These are phyloP conservation scores for Termitomyces heimii DNA, from an alignment of 768 basidiomycete genomes.

Conservation along the genomic window DNA sequence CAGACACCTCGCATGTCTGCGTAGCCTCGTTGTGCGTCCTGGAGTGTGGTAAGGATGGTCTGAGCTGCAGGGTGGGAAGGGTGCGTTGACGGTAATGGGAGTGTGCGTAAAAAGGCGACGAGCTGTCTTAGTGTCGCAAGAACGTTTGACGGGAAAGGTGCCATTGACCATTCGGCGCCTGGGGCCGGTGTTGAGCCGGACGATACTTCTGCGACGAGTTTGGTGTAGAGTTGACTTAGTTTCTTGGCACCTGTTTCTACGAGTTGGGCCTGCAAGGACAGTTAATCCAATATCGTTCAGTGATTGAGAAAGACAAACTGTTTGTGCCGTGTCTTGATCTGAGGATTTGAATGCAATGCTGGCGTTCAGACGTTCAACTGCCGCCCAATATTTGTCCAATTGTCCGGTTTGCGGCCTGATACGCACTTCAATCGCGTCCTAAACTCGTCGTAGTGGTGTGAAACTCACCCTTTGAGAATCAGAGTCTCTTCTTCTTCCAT, in stretches of 20 bases:
- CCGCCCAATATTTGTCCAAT: slow-evolving; percentile 61
- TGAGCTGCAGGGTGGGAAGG: slow-evolving; percentile 76
- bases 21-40: slow-evolving; percentile 76
- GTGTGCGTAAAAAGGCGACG: slow-evolving; percentile 60
- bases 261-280: slow-evolving; percentile 46
- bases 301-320: slow-evolving; percentile 31
- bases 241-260: slow-evolving; percentile 83
- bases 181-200: slow-evolving; percentile 66
- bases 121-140: slow-evolving; percentile 54
- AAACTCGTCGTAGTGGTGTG: not conserved
- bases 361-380: slow-evolving; percentile 71
- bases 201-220: slow-evolving; percentile 81
- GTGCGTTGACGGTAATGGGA: slow-evolving; percentile 78
- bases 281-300: not conserved
- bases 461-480: slow-evolving; percentile 66
- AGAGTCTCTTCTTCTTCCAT: slow-evolving; percentile 73
- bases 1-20: slow-evolving; percentile 84
- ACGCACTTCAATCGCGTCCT: not conserved
- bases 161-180: slow-evolving; percentile 47
- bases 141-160: slow-evolving; percentile 49
- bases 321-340: slow-evolving; percentile 49
- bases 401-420: slow-evolving; percentile 66
- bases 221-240: slow-evolving; percentile 77
- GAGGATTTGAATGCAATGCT: slow-evolving; percentile 71
- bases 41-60: slow-evolving; percentile 56